A percentile compares a stretch with the other conserved stretches of the same genome.
These are phyloP conservation scores for Kregervanrija fluxuum DNA, from an alignment of 805 yeast genomes.

Conservation along the genomic window DNA sequence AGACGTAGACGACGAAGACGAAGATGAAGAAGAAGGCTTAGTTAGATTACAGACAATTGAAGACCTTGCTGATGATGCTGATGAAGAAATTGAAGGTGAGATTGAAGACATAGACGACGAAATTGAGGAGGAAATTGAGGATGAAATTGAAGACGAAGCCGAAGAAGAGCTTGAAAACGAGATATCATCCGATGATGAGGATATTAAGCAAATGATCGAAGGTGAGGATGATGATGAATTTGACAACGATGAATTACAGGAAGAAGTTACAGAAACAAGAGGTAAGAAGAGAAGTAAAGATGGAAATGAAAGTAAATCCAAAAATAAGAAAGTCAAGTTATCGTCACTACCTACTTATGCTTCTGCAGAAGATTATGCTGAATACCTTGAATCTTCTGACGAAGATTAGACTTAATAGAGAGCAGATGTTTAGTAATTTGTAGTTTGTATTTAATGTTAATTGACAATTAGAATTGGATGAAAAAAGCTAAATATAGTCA, in stretches of 20 bases:
- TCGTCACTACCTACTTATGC: slow-evolving; percentile 79
- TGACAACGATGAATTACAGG: slow-evolving; percentile 20
- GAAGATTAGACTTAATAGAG: slow-evolving; percentile 26
- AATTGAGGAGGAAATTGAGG: slow-evolving; percentile 9
- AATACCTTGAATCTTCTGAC: slow-evolving; percentile 61
- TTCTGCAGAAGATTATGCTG: slow-evolving; percentile 78
- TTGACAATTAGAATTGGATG: too few relatives aligned
- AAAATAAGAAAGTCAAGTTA: slow-evolving; percentile 39
- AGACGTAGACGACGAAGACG: slow-evolving; percentile 27
- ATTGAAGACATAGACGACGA: slow-evolving; percentile 14
- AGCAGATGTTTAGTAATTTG: too few relatives aligned
- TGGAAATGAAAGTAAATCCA: slow-evolving; percentile 4
- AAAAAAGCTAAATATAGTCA: too few relatives aligned
- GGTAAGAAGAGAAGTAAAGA: slow-evolving; percentile 17
- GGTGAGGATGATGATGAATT: slow-evolving; percentile 23
- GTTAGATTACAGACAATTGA: slow-evolving; percentile 15
- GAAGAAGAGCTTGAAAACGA: slow-evolving; percentile 17
- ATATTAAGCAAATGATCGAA: slow-evolving; percentile 13
- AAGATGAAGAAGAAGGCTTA: slow-evolving; percentile 30
- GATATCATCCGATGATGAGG: slow-evolving; percentile 24
- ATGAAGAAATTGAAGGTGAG: slow-evolving; percentile 21
- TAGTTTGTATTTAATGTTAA: too few relatives aligned
- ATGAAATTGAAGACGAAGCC: slow-evolving; percentile 16
- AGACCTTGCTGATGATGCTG: slow-evolving; percentile 28
- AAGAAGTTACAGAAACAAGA: slow-evolving; percentile 6